phyloP scores from a whole-genome alignment of 768 basidiomycete genomes.

The Calocybe gangraenosa region DNA sequence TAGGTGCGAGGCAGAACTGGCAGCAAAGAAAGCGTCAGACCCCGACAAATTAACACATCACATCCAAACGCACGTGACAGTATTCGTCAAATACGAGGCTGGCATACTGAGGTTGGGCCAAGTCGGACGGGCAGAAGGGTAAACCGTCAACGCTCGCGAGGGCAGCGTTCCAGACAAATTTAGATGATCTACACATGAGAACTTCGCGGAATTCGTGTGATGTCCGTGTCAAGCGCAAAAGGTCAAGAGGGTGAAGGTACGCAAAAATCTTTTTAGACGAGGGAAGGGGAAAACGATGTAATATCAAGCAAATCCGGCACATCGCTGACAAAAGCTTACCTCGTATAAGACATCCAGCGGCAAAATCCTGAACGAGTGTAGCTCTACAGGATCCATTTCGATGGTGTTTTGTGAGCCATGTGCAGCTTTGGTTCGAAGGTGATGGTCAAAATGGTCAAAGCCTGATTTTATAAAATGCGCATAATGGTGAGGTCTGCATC shows the following conservation, averaged over 20 bases:
- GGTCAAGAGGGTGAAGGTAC: conserved; percentile 39
- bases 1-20: conserved; percentile 28
- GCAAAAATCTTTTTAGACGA: conserved; percentile 46
- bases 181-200: conserved; percentile 26
- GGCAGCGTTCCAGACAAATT: conserved; percentile 26
- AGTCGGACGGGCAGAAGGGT: conserved; percentile 31
- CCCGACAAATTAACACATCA: neutral
- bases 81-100: conserved; percentile 29
- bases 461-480: neutral
- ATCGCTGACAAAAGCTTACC: too few species aligned
- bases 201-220: conserved; percentile 30
- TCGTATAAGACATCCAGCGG: conserved; percentile 29
- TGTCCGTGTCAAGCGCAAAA: conserved; percentile 34
- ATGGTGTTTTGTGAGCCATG: too few species aligned
- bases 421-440: too few species aligned
- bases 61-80: conserved; percentile 15
- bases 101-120: conserved; percentile 32
- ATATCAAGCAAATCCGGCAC: too few species aligned
- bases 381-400: too few species aligned
- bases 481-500: neutral
- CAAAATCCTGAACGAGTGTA: conserved; percentile 8
- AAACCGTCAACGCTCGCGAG: conserved; percentile 22
- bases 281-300: too few species aligned
- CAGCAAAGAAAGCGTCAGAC: neutral
- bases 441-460: too few species aligned